phyloP scores from a whole-genome alignment of 805 yeast species.

The Brettanomyces bruxellensis region DNA sequence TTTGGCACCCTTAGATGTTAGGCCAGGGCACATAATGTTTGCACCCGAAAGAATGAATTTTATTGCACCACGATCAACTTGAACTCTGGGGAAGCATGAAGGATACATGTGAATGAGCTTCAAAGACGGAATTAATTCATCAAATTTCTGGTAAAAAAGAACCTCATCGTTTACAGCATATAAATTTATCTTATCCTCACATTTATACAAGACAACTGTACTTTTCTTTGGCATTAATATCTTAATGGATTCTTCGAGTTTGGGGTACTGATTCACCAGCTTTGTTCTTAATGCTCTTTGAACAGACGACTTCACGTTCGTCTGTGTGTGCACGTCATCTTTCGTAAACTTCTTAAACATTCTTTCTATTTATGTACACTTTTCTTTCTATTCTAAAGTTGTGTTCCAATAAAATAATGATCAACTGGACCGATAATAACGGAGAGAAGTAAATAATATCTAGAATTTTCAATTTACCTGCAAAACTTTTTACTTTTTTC shows the following conservation, averaged over 20 bases:
- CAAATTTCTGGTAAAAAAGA: constrained; percentile 72
- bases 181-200: constrained; percentile 82
- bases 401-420: too few species aligned
- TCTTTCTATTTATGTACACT: not conserved
- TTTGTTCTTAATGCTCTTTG: constrained; percentile 79
- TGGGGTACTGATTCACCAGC: constrained; percentile 64
- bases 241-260: constrained; percentile 69
- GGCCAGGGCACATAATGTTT: constrained; percentile 93
- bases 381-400: too few species aligned
- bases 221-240: constrained; percentile 83
- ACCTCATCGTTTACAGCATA: constrained; percentile 68
- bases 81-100: constrained; percentile 71
- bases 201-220: constrained; percentile 69
- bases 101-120: constrained; percentile 77
- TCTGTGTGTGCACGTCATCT: constrained; percentile 83
- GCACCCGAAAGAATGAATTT: constrained; percentile 94
- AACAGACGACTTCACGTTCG: constrained; percentile 90
- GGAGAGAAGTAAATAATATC: too few species aligned
- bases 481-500: too few species aligned
- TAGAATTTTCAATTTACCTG: too few species aligned
- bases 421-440: too few species aligned
- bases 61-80: constrained; percentile 94
- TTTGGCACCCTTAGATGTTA: constrained; percentile 76
- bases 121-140: constrained; percentile 69
- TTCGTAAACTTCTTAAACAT: constrained; percentile 49